Base-by-base conservation (phyloP, 2,329 filamentous ascomycete genomes). In the Fusarium solani-melongenae region DNA sequence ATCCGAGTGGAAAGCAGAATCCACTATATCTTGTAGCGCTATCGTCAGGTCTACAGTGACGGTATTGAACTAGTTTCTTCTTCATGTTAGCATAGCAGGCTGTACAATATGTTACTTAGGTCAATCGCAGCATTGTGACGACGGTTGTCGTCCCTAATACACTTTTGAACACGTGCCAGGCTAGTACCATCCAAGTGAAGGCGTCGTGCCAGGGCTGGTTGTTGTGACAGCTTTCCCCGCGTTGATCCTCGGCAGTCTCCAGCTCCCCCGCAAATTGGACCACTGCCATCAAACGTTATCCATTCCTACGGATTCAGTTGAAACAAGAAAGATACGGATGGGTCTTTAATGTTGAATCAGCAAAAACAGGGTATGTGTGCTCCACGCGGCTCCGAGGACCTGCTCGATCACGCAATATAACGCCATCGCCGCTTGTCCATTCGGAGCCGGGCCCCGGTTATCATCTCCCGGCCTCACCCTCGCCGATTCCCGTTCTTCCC, bases 401-500 rank as follows among this genome's bases (percentile, higher is more conserved):
- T 27, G 1, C 44, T 1, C 17, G 55, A 60, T 46, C 57, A 60
- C 57, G 57, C 57, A 60, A 60, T 60, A 60, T 44, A 22, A 22
- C 57, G 57, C 39, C 36, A 39, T 60, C 27, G 38, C 56, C 56
- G 36, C 57, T 60, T 44, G 38, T 39, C 33, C 34, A 12, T 36
- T 27, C 55, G 55, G 22, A 59, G 38, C 36, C 33, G 56, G 36
- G 36, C 17, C 31, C 56, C 56, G 56, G 56, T 31, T 60, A 46
- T 44, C 15, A 15, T 60, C 57, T 33, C 24, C 57, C 38, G 39
- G 15, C 22, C 39, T 27, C 31, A n/a, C 12, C 58, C 14, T 29
- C 41, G n/a, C 39, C 15, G 29, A 11, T 22, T 49, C 59, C 60
- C 60, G 60, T 56, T 14, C 60, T 63, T 63, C 60, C 60, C 60